Conservation (phyloP, 192 early-diverging fungal genomes). For the Funneliformis geosporum region DNA sequence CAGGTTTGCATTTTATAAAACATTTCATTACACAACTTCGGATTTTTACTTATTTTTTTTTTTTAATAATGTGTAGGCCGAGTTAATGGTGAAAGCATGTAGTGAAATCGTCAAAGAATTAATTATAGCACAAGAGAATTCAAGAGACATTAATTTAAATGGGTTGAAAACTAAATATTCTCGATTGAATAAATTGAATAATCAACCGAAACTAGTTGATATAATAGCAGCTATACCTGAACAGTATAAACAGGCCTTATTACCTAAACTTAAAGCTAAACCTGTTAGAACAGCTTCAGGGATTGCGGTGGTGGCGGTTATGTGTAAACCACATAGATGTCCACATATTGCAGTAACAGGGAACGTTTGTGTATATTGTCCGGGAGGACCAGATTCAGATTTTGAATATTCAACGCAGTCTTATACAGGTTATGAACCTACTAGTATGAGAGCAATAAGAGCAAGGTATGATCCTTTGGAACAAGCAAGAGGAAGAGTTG, state of each 20-base stretch:
- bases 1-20: not conserved
- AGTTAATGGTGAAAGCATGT: conserved; percentile 83
- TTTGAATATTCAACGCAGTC: conserved; percentile 99
- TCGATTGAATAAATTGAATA: conserved; percentile 71
- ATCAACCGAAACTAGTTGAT: conserved; percentile 93
- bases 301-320: conserved; percentile 93
- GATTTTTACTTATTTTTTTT: not conserved
- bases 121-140: conserved; percentile 62
- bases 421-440: conserved; percentile 99
- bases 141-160: conserved; percentile 86
- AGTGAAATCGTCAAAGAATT: conserved; percentile 92
- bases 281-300: conserved; percentile 94
- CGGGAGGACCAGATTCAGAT: conserved; percentile 98
- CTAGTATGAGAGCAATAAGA: conserved; percentile 97
- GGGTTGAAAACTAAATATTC: conserved; percentile 76
- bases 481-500: conserved; percentile 90
- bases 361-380: conserved; percentile 98
- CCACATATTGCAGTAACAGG: conserved; percentile 99
- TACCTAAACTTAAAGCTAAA: conserved; percentile 91
- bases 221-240: conserved; percentile 99
- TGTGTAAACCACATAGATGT: conserved; percentile 97
- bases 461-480: conserved; percentile 98
- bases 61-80: conserved; percentile 46
- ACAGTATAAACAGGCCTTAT: conserved; percentile 78
- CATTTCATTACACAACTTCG: not conserved